phyloP scores from a whole-genome alignment of 2,329 filamentous ascomycete species.

The Fusarium hostae region DNA sequence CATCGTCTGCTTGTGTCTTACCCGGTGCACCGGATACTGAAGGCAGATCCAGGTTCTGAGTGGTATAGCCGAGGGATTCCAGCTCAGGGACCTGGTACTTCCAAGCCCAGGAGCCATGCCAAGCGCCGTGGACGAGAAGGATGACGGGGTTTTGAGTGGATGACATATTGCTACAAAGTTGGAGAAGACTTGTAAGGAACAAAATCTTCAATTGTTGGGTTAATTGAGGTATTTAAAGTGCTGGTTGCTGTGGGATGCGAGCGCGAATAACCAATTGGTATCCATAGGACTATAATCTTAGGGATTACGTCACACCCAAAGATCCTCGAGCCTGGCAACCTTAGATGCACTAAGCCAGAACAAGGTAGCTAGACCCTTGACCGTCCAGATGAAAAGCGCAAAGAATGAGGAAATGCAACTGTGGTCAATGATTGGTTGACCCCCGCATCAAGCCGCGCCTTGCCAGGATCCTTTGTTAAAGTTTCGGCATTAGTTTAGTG shows the following conservation, averaged over 20 bases:
- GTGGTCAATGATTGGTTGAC: not conserved
- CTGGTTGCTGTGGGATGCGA: not conserved
- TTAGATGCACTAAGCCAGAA: not conserved
- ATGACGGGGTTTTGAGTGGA: not conserved
- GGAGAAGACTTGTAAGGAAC: too few relatives aligned
- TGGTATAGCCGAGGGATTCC: not conserved
- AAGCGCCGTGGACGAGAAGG: not conserved
- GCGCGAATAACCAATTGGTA: not conserved
- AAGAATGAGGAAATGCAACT: rapidly evolving
- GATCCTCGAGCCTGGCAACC: not conserved
- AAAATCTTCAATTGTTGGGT: too few relatives aligned
- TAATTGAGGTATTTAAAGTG: too few relatives aligned
- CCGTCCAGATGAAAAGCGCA: not conserved
- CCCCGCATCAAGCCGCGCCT: not conserved
- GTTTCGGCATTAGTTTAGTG: too few relatives aligned
- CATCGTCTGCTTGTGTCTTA: not conserved
- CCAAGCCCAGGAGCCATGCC: slow-evolving; percentile 3
- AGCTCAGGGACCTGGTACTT: not conserved
- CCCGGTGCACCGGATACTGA: not conserved
- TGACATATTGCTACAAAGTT: not conserved
- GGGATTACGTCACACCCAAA: not conserved
- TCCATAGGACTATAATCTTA: not conserved
- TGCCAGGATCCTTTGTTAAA: not conserved
- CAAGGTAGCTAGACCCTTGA: not conserved
- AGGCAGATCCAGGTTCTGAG: not conserved